Evolutionary conservation across 768 basidiomycete genomes (phyloP), one percentile per base, ranked within the genome.

Genomic region (Boletus rubescentipes): DNA sequence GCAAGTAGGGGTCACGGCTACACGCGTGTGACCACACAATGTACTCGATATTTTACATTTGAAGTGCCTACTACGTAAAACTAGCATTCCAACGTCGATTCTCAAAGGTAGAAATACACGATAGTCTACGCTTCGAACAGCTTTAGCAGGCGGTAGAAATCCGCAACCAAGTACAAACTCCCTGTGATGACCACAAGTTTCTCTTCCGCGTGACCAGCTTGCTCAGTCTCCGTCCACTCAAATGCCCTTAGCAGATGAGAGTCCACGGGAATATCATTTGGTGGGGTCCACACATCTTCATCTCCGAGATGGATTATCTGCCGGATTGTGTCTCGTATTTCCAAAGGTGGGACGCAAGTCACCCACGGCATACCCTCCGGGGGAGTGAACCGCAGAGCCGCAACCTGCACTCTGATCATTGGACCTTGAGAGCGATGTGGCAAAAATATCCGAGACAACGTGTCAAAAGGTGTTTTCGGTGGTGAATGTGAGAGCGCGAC

Each of bases 361-460:
- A 98, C 86, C 97, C 97, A 99, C 0, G 95, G 92, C 97, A 99
- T 98, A 3, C 87, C 91, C 4, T 86, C 89, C 0, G 93, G 90
- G 5, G 82, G 83, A 2, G 85, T 78, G 67, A 95, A 96, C 15
- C 69, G 68, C 20, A 87, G 64, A 1, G 84, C 72, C 3, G 86
- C 86, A 18, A 87, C 75, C 21, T 67, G 72, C 15, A 76, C 62
- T 21, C 72, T 71, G n/a, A 78, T 62, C 58, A 30, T 61, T 38
- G 56, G 41, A 15, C 50, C 21, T 32, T 58, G 34, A 23, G 67
- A 63, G 36, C 78, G 62, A 12, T 65, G 70, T 3, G 73, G 67
- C 2, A 77, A 70, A 9, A 96, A 68, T 11, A 98, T 75, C 1
- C 89, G 89, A 3, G 73, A 67, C 16, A 96, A 75, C 0, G 89